Evolutionary conservation across 371 early-diverging fungal genomes (phyloP).

Genomic region (Syncephalastrum racemosum): DNA sequence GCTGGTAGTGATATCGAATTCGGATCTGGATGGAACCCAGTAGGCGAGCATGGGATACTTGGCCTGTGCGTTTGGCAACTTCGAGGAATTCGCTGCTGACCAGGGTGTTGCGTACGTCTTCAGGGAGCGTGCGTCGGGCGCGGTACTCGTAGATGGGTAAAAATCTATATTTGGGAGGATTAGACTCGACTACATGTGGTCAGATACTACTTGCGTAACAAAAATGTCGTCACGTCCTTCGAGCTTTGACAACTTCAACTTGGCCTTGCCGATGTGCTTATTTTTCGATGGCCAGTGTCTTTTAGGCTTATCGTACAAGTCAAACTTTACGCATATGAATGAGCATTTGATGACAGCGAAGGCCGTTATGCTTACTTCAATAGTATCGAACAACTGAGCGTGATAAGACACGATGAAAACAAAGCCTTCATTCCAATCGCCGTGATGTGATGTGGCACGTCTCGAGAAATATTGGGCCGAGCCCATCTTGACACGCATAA

Average conservation of each 20-base stretch:
- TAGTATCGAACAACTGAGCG: constrained; percentile 45
- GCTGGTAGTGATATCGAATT: constrained; percentile 35
- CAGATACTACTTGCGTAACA: constrained; percentile 31
- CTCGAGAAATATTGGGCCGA: constrained; percentile 44
- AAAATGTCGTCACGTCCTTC: constrained; percentile 39
- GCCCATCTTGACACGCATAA: constrained; percentile 47
- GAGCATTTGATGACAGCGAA: neutral
- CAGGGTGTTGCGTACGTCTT: constrained; percentile 38
- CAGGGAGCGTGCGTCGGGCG: constrained; percentile 35
- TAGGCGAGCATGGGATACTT: constrained; percentile 12
- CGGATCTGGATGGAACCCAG: constrained; percentile 42
- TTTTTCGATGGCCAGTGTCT: constrained; percentile 36
- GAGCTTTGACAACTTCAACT: constrained; percentile 37
- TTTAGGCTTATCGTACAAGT: constrained; percentile 41
- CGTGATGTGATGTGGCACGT: constrained; percentile 29
- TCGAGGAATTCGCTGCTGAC: constrained; percentile 33
- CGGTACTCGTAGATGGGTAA: constrained; percentile 51
- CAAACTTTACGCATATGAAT: constrained; percentile 10
- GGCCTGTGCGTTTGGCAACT: constrained; percentile 21
- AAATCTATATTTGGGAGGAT: constrained; percentile 23
- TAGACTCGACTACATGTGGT: neutral
- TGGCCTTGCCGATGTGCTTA: constrained; percentile 47
- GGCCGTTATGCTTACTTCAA: constrained; percentile 30
- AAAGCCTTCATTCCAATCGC: constrained; percentile 53
- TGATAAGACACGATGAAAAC: constrained; percentile 43